Percentiles rank a stretch among this genome's conserved stretches.
Conservation (phyloP, 345 rosid genomes). For the Aquilaria yunnanensis region DNA sequence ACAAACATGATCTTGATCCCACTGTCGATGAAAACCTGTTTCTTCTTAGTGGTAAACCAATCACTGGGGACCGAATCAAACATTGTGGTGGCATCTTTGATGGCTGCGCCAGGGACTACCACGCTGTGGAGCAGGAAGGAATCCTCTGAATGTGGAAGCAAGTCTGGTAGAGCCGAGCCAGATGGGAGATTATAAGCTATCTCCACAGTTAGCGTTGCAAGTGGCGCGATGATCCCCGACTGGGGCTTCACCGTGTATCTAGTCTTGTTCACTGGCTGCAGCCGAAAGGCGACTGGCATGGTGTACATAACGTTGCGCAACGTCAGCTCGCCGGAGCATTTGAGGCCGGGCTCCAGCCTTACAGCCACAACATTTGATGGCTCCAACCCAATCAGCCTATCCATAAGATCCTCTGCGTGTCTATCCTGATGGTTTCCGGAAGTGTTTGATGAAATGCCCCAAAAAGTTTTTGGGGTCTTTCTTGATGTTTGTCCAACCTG, state of each 20-base stretch:
- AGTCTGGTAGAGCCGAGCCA: constrained; percentile 29
- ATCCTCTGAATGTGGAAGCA: constrained; percentile 37
- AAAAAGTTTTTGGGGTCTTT: too few species aligned
- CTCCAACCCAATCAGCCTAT: constrained; percentile 54
- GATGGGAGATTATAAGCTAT: constrained; percentile 34
- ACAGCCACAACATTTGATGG: constrained; percentile 42
- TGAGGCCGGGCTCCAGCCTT: constrained; percentile 45
- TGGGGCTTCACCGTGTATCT: constrained; percentile 46
- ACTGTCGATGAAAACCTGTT: constrained; percentile 57
- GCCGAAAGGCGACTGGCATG: constrained; percentile 60
- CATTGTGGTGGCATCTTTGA: constrained; percentile 28
- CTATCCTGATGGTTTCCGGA: too few species aligned
- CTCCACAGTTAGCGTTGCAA: constrained; percentile 35
- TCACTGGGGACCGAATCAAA: constrained; percentile 44
- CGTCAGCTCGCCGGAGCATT: constrained; percentile 46
- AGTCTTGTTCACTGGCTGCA: constrained; percentile 36
- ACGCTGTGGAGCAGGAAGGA: constrained; percentile 53
- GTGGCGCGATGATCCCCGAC: constrained; percentile 52
- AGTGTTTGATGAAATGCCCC: too few species aligned
- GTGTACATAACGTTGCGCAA: constrained; percentile 70
- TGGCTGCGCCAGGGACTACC: constrained; percentile 55
- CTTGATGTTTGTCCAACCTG: too few species aligned
- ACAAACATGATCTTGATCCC: constrained; percentile 53
- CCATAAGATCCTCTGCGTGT: constrained; percentile 21
- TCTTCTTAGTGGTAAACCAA: constrained; percentile 56